Evolutionary conservation across 768 basidiomycete species (phyloP).

Genomic region (Candolleomyces aberdarensis): DNA sequence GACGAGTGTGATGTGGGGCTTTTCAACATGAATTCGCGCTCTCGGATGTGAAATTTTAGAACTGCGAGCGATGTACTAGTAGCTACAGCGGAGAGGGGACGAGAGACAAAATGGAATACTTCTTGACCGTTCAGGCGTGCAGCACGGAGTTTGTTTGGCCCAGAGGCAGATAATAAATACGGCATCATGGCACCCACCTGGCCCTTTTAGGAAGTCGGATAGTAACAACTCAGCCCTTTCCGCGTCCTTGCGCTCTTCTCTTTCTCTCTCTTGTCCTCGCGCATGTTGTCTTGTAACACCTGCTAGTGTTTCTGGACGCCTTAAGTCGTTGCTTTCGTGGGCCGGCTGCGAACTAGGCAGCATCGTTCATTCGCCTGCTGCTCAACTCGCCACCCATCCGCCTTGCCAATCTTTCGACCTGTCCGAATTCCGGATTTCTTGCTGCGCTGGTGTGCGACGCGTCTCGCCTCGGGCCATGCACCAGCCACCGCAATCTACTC

Average conservation of each 20-base stretch:
- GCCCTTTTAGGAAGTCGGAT: not conserved
- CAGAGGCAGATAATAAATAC: conserved; percentile 3
- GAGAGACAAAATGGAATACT: not conserved
- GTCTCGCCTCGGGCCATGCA: conserved; percentile 7
- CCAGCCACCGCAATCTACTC: conserved; percentile 4
- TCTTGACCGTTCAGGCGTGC: not conserved
- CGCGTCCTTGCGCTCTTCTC: not conserved
- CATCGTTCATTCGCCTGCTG: too few species aligned
- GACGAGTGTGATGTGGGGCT: conserved; percentile 20
- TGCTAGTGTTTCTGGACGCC: too few species aligned
- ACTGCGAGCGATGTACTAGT: not conserved
- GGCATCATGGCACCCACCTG: not conserved
- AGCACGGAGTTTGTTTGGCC: conserved; percentile 1
- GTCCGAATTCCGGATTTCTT: not conserved
- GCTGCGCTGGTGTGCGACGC: not conserved
- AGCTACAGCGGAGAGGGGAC: not conserved
- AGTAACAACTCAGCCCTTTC: not conserved
- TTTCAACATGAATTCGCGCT: conserved; percentile 11
- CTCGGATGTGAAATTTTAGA: conserved; percentile 4
- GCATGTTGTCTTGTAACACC: too few species aligned
- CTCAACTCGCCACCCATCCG: too few species aligned
- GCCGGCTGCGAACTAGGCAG: too few species aligned
- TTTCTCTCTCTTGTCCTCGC: not conserved
- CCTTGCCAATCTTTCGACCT: not conserved
- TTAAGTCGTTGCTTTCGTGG: too few species aligned